Conservation (phyloP, 2,329 filamentous ascomycete genomes). For the Cercospora sp. region DNA sequence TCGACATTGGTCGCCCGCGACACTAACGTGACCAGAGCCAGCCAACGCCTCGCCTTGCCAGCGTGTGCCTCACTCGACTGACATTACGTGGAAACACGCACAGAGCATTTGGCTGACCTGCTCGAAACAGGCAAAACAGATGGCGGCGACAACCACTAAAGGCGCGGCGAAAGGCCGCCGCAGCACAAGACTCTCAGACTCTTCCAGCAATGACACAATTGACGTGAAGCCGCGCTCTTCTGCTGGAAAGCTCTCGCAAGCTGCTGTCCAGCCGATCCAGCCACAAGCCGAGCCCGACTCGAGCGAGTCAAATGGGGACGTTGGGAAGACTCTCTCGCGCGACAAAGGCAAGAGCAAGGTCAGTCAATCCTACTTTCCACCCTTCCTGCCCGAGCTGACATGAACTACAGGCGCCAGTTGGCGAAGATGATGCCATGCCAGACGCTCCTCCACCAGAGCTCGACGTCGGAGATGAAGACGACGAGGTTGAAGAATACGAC, state of each 20-base stretch:
- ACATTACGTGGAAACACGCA: background rate
- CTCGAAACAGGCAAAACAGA: background rate
- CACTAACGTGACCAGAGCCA: background rate
- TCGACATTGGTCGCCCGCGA: background rate
- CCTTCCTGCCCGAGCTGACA: background rate
- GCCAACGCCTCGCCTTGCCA: background rate
- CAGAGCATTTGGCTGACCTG: background rate
- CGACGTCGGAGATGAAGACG: constrained; percentile 1
- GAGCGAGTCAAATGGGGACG: background rate
- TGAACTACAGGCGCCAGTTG: background rate
- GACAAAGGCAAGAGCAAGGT: background rate
- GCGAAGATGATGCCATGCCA: background rate
- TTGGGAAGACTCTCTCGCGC: background rate
- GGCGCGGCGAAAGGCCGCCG: background rate
- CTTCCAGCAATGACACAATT: constrained; percentile 19
- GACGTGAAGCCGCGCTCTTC: constrained; percentile 19
- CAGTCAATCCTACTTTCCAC: background rate
- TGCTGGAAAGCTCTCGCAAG: background rate
- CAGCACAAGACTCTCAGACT: constrained; percentile 14
- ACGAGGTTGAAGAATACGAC: constrained; percentile 31
- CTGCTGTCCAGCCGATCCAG: background rate
- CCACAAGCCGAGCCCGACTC: background rate
- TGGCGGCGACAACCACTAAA: constrained; percentile 1
- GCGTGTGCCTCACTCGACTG: background rate
- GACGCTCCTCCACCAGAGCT: constrained; percentile 4